phyloP scores from a whole-genome alignment of 352 stramenopile species.

The Phytopythium chamaehyphon region DNA sequence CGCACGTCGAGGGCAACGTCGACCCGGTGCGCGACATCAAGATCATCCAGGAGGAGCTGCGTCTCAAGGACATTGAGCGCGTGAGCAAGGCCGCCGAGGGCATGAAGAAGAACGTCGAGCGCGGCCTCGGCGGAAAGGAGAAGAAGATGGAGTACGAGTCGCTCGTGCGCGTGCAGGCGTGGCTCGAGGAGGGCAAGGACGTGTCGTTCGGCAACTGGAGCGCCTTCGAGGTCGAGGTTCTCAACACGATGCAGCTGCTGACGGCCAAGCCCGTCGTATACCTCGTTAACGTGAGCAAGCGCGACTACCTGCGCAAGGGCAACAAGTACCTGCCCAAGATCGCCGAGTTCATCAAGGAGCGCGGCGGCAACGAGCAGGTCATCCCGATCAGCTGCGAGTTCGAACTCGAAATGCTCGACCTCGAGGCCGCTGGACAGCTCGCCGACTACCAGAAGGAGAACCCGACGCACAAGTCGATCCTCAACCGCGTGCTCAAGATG shows the following conservation, averaged over 20 bases:
- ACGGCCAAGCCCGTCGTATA: constrained; percentile 97
- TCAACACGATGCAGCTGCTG: constrained; percentile 91
- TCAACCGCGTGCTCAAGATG: constrained; percentile 97
- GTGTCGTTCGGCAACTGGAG: constrained; percentile 90
- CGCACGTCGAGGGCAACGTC: constrained; percentile 99
- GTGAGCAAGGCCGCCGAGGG: constrained; percentile 74
- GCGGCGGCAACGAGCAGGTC: constrained; percentile 95
- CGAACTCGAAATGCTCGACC: constrained; percentile 92
- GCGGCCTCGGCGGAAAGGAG: constrained; percentile 90
- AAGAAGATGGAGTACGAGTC: constrained; percentile 94
- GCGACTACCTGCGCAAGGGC: constrained; percentile 97
- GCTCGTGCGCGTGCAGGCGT: constrained; percentile 78
- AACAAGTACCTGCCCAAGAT: constrained; percentile 99
- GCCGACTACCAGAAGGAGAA: constrained; percentile 78
- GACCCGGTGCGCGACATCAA: constrained; percentile 98
- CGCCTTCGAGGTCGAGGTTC: constrained; percentile 83
- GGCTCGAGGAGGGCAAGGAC: constrained; percentile 85
- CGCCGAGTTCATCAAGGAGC: constrained; percentile 94
- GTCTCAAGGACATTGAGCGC: constrained; percentile 95
- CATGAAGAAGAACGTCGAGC: constrained; percentile 88
- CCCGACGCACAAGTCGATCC: constrained; percentile 84
- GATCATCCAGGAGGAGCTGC: constrained; percentile 98
- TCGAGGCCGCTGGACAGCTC: constrained; percentile 59
- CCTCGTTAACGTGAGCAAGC: constrained; percentile 98
- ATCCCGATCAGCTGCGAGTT: constrained; percentile 99